These are phyloP conservation scores for Blastomyces gilchristii DNA, from an alignment of 2,329 filamentous ascomycete genomes.

Conservation along the genomic window DNA sequence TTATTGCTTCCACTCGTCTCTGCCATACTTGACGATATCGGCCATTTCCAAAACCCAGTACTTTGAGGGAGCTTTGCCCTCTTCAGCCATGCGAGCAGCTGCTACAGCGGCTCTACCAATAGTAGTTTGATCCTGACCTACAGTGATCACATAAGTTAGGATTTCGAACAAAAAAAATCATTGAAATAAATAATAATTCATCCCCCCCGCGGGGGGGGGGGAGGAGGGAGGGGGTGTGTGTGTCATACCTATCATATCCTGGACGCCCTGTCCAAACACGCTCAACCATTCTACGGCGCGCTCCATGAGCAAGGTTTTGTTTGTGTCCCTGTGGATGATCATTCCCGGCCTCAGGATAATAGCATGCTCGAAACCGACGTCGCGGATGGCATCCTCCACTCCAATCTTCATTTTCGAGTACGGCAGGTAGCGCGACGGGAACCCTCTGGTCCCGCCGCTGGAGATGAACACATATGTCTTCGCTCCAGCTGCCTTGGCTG, in stretches of 20 bases:
- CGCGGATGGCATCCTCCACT: constrained; percentile 29
- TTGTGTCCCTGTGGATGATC: constrained; percentile 26
- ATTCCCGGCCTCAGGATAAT: constrained; percentile 30
- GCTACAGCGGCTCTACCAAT: constrained; percentile 24
- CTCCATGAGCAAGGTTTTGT: constrained; percentile 18
- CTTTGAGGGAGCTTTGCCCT: constrained; percentile 23
- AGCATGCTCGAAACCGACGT: constrained; percentile 27
- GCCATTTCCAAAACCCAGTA: constrained; percentile 23
- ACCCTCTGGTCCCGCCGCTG: constrained; percentile 24
- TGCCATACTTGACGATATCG: constrained; percentile 24
- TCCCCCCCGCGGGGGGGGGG: no score
- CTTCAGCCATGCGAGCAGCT: constrained; percentile 19
- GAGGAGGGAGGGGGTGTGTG: no score
- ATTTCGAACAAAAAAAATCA: neutral
- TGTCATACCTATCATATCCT: constrained; percentile 23
- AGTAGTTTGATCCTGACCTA: constrained; percentile 21
- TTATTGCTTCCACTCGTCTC: constrained; percentile 22
- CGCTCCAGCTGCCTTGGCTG: constrained; percentile 28
- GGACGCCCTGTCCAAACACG: constrained; percentile 19
- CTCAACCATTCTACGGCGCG: constrained; percentile 17
- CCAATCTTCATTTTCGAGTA: constrained; percentile 32
- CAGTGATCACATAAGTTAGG: neutral
- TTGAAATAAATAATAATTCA: no score
- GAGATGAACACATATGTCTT: constrained; percentile 30
- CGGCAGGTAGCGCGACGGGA: constrained; percentile 23